A percentile compares a stretch with the other conserved stretches of the same genome.
phyloP scores from a whole-genome alignment of 495 filamentous ascomycete species.

The Neurospora sp. region DNA sequence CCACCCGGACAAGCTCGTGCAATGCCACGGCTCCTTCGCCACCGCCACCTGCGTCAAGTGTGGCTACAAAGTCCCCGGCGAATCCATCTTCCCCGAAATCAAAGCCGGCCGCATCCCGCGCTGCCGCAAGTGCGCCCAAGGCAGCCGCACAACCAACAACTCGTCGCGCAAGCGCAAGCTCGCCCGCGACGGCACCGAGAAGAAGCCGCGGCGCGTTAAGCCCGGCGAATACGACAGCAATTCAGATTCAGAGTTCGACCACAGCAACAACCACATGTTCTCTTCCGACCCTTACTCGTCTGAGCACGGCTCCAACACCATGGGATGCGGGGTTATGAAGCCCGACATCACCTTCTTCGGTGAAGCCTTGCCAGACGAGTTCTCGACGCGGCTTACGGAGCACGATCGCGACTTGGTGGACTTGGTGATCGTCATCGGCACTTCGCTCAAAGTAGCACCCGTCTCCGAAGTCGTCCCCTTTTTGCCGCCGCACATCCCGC shows the following conservation, averaged over 20 bases:
- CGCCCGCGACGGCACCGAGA: conserved; percentile 49
- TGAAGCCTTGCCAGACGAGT: conserved; percentile 73
- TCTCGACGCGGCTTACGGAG: conserved; percentile 67
- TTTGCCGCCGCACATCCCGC: conserved; percentile 68
- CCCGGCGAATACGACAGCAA: conserved; percentile 55
- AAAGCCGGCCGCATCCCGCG: conserved; percentile 58
- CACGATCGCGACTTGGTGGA: conserved; percentile 74
- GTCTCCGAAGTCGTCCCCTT: conserved; percentile 84
- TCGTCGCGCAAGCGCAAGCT: conserved; percentile 61
- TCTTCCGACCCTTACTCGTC: conserved; percentile 18
- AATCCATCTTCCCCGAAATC: conserved; percentile 69
- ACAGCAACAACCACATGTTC: conserved; percentile 38
- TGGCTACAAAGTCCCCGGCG: conserved; percentile 59
- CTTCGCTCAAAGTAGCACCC: conserved; percentile 90
- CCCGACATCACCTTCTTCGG: conserved; percentile 98
- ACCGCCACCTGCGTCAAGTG: conserved; percentile 87
- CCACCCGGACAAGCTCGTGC: conserved; percentile 70
- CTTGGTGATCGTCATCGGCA: conserved; percentile 94
- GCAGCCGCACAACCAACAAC: conserved; percentile 34
- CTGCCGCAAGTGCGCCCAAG: conserved; percentile 50
- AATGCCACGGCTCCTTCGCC: conserved; percentile 94
- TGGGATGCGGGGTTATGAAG: conserved; percentile 77
- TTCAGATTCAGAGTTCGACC: conserved; percentile 59
- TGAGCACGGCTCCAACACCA: conserved; percentile 3
- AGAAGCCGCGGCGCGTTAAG: conserved; percentile 43